Percentiles rank a stretch among this genome's conserved stretches.
These are phyloP conservation scores for Aeminium ludgeri DNA, from an alignment of 495 filamentous ascomycete genomes.

Conservation along the genomic window DNA sequence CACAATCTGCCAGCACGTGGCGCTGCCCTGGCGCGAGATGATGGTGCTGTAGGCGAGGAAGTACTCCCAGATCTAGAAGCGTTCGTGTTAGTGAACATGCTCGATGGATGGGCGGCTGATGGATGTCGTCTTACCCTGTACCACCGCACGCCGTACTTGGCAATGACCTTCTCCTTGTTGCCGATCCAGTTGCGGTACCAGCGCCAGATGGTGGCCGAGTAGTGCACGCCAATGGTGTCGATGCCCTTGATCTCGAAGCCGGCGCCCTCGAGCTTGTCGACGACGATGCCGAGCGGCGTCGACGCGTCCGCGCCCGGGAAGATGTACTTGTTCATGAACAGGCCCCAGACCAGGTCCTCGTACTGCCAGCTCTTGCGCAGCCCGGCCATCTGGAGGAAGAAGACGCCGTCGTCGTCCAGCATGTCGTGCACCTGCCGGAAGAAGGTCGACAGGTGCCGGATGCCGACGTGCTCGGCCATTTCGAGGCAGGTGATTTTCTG, in stretches of 20 bases:
- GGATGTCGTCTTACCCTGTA: slow-evolving; percentile 61
- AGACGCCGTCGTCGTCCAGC: slow-evolving; percentile 71
- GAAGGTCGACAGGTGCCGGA: slow-evolving; percentile 53
- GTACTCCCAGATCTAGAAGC: slow-evolving; percentile 81
- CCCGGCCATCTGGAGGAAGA: slow-evolving; percentile 74
- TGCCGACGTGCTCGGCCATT: slow-evolving; percentile 83
- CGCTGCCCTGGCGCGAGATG: slow-evolving; percentile 77
- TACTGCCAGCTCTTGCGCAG: slow-evolving; percentile 73
- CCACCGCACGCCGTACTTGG: slow-evolving; percentile 92
- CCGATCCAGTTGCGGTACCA: slow-evolving; percentile 99
- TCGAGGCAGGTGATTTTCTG: slow-evolving; percentile 79
- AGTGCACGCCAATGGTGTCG: slow-evolving; percentile 90
- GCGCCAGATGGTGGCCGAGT: slow-evolving; percentile 90
- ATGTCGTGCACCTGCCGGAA: slow-evolving; percentile 62
- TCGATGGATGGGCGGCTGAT: neutral
- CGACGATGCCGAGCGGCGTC: slow-evolving; percentile 56
- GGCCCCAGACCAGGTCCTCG: slow-evolving; percentile 72
- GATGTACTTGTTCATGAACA: slow-evolving; percentile 88
- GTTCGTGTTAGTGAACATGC: neutral
- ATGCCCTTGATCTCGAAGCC: slow-evolving; percentile 63
- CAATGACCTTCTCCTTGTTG: slow-evolving; percentile 84
- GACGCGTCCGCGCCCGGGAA: slow-evolving; percentile 81
- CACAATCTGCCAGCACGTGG: slow-evolving; percentile 91
- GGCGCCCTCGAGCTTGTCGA: slow-evolving; percentile 52
- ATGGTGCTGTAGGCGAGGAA: slow-evolving; percentile 93